Evolutionary conservation across 2,329 filamentous ascomycete genomes (phyloP).

Genomic region (Chrysoporthe deuterocubensis): DNA sequence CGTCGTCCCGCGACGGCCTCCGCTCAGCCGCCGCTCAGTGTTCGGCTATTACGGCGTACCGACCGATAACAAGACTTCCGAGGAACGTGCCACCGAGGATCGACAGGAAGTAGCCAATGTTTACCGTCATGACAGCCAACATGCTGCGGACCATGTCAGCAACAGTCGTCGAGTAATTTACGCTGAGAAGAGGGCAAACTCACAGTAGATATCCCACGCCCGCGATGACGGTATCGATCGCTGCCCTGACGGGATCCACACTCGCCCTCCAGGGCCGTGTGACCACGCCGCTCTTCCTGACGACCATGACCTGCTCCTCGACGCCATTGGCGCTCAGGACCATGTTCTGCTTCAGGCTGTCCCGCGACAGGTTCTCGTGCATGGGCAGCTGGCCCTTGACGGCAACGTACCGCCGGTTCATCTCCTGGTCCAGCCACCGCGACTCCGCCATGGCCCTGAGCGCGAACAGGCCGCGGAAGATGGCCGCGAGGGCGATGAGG

Average conservation of each 20-base stretch:
- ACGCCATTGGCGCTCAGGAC: conserved; percentile 75
- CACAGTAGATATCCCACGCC: conserved; percentile 85
- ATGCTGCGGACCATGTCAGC: conserved; percentile 60
- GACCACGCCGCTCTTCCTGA: conserved; percentile 59
- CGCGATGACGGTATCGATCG: conserved; percentile 71
- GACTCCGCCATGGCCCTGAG: conserved; percentile 66
- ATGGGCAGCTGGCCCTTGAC: conserved; percentile 67
- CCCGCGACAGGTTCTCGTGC: conserved; percentile 61
- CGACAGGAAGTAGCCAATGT: conserved; percentile 78
- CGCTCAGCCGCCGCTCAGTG: conserved; percentile 43
- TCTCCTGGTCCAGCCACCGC: conserved; percentile 71
- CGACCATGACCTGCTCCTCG: conserved; percentile 79
- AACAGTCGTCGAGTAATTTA: too few species aligned
- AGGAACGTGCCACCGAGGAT: conserved; percentile 77
- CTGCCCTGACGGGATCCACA: conserved; percentile 75
- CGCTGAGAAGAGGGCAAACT: conserved; percentile 45
- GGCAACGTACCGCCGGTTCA: conserved; percentile 76
- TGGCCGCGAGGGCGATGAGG: conserved; percentile 73
- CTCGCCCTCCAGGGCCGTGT: conserved; percentile 78
- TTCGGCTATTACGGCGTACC: conserved; percentile 60
- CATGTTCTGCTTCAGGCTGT: conserved; percentile 66
- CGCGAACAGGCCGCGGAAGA: conserved; percentile 74
- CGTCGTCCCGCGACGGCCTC: conserved; percentile 18
- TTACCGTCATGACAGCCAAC: conserved; percentile 87
- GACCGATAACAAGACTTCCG: conserved; percentile 81